Evolutionary conservation across 2,329 filamentous ascomycete genomes (phyloP), one percentile per base, ranked within the genome.

Genomic region (Madurella fahalii): DNA sequence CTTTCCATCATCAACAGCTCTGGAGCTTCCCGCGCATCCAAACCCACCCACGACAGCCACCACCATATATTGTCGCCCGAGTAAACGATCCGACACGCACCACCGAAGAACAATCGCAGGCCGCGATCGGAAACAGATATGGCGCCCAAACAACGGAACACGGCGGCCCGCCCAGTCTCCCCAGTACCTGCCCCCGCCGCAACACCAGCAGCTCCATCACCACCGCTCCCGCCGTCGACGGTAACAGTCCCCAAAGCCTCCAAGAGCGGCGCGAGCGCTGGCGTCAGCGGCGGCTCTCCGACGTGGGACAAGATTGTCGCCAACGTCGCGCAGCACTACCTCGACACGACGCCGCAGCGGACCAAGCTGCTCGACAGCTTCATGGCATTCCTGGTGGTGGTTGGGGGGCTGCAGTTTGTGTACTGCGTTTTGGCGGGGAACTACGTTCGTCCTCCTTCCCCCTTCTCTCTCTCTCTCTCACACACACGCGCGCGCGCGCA

Each of bases 361-460:
- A 93, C 87, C 46, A 94, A 95, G 81, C 82, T 99, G 58, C 81
- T 97, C 59, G 94, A 99, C 71, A 82, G 82, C 37, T 99, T 99
- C 72, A 85, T 99, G 82, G 83, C 74, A 3, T 99, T 96, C 71
- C 76, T 99, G 56, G 84, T 94, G 18, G 78, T 86, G 1, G 89
- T 95, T 4, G 94, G 91, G 48, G 90, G 77, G n/a, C 71, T 97
- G 65, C 94, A 99, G 74, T 97, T 99, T 72, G 71, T 89, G 57
- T 99, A 99, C 74, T 96, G 93, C 70, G 78, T 96, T 53, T 68
- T 97, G 63, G 90, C 85, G 52, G 94, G 94, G 62, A 97, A 96
- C 74, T 99, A 93, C 68, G 94, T 99, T 82, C 59, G 90, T 82
- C n/a, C n/a, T n/a, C n/a, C n/a, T n/a, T n/a, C n/a, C n/a, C n/a